Percentiles rank a stretch among this genome's conserved stretches.
Conservation (phyloP, 352 stramenopile species). For the Globisporangium mamillatum region DNA sequence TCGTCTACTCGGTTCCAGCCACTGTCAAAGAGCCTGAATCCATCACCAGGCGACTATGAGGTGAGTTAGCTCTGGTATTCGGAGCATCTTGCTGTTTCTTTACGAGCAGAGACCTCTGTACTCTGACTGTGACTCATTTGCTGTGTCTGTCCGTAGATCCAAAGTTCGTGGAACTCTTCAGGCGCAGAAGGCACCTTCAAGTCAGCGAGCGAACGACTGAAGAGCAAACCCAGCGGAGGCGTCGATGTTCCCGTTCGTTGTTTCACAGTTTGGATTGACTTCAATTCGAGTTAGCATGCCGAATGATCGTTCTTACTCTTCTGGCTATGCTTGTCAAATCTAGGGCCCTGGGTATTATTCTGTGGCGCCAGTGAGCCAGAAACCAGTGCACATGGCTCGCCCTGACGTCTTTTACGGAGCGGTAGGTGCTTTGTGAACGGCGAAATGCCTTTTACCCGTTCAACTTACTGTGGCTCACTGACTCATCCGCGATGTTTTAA, state of each 20-base stretch:
- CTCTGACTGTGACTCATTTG: too few relatives aligned
- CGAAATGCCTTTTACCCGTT: not conserved
- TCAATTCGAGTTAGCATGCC: not conserved
- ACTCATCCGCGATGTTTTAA: not conserved
- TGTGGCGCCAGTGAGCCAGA: conserved; percentile 33
- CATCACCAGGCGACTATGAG: conserved; percentile 75
- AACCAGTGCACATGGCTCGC: conserved; percentile 61
- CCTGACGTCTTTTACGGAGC: conserved; percentile 67
- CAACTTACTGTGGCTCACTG: not conserved
- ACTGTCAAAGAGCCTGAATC: conserved; percentile 26
- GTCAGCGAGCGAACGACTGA: conserved; percentile 56
- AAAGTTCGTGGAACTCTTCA: conserved; percentile 57
- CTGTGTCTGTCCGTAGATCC: conserved; percentile 32
- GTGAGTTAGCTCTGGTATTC: conserved; percentile 15
- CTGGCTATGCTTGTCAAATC: not conserved
- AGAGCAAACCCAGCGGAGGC: conserved; percentile 27
- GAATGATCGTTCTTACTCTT: not conserved
- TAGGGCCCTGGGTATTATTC: conserved; percentile 68
- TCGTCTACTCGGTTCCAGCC: conserved; percentile 54
- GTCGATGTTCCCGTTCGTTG: conserved; percentile 47
- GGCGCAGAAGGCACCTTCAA: conserved; percentile 67
- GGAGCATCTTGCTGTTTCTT: not conserved
- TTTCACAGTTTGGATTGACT: not conserved
- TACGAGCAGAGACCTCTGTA: not conserved
- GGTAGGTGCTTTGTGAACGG: conserved; percentile 22